These are phyloP conservation scores for Monosporozyma solicola DNA, from an alignment of 805 yeast species.

Conservation along the genomic window DNA sequence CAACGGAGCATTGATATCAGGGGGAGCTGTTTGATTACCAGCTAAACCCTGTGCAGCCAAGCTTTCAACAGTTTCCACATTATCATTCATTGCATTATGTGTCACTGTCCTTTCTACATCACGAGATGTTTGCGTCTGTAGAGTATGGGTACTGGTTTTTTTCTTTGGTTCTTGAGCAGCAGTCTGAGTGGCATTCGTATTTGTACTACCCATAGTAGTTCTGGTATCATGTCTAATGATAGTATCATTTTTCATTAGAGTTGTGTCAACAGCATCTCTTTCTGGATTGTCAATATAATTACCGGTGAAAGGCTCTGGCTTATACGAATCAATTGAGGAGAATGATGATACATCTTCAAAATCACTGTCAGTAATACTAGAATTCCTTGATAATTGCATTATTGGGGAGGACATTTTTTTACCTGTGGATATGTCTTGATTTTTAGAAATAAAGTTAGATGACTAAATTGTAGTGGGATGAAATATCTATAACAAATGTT, in stretches of 20 bases:
- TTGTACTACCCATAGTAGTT: not conserved
- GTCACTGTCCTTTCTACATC: constrained; percentile 17
- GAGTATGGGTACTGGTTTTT: constrained; percentile 2
- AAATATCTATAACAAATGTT: no score
- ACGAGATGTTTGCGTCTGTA: not conserved
- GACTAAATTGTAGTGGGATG: not conserved
- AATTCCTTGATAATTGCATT: not conserved
- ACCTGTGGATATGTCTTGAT: not conserved
- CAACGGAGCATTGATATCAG: constrained; percentile 19
- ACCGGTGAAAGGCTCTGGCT: constrained; percentile 21
- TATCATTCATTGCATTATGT: constrained; percentile 16
- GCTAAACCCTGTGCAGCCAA: constrained; percentile 12
- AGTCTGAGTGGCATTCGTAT: not conserved
- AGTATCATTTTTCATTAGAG: constrained; percentile 5
- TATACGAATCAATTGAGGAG: constrained; percentile 20
- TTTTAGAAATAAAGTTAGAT: not conserved
- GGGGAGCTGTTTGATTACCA: constrained; percentile 8
- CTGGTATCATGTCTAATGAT: not conserved
- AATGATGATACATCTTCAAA: constrained; percentile 24
- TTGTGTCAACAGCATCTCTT: not conserved
- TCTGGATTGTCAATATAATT: not conserved
- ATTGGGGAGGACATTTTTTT: not conserved
- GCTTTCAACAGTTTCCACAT: constrained; percentile 21
- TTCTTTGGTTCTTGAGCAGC: not conserved
- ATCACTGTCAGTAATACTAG: constrained; percentile 9